Evolutionary conservation across 352 stramenopile species (phyloP), one percentile per base, ranked within the genome.

Genomic region (Globisporangium parvum): DNA sequence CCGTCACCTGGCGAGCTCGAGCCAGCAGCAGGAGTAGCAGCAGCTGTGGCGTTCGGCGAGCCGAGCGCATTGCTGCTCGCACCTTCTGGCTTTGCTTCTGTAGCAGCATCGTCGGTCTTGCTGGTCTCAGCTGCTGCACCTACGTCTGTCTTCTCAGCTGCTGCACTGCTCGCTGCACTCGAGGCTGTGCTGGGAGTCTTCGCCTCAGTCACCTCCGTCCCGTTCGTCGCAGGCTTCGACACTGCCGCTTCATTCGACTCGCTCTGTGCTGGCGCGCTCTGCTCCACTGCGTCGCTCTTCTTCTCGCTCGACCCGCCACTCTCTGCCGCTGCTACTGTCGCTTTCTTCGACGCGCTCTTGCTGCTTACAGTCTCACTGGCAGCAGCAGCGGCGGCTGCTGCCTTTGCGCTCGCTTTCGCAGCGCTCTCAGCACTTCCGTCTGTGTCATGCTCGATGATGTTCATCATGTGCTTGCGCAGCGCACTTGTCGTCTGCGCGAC

Each of bases 401-500:
- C 64, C 45, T 66, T 87, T 10, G 17, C 26, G n/a, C 35, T 23
- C 26, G 41, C 45, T 52, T 51, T 76, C 8, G 52, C 37, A 44
- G 65, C 40, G 31, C 62, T 45, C 26, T 67, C 50, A 37, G 57
- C 63, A 0, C 66, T 39, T 15, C 15, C 48, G 33, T 17, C 59
- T 46, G 68, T 80, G 49, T 88, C 79, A 18, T 81, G 62, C 15
- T 73, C 57, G 53, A 92, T 53, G 9, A 88, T 79, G 2, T 70
- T 69, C 24, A 91, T 92, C 62, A 91, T 65, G 61, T 91, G 80
- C 60, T 88, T 91, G 51, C 84, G 79, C 51, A 93, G 61, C 9
- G 79, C 80, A 52, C 80, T 93, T 1, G 84, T 80, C 2, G 84
- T 88, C 42, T 82, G 62, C 0, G 75, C 75, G 0, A 93, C 76